These are phyloP conservation scores for Paratinospora sagittata DNA, from an alignment of 164 flowering plant species.

Conservation along the genomic window DNA sequence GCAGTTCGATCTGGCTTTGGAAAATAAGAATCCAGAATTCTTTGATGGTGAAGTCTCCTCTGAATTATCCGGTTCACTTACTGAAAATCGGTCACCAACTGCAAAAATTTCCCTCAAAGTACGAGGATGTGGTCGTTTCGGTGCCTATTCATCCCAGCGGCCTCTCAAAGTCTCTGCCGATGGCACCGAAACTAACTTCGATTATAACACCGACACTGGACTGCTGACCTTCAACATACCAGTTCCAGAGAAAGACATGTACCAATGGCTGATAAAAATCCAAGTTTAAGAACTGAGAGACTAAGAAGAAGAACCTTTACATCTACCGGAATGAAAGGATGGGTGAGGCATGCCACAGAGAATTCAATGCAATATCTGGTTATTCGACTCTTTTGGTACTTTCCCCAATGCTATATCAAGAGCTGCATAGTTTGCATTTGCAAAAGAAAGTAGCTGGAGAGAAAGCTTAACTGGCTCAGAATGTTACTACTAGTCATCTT, in stretches of 20 bases:
- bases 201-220: conserved; percentile 46
- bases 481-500: too few relatives aligned
- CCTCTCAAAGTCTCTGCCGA: conserved; percentile 67
- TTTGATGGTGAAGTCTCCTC: conserved; percentile 43
- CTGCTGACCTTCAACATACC: conserved; percentile 53
- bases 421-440: too few relatives aligned
- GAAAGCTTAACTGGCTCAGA: too few relatives aligned
- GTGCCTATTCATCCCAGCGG: conserved; percentile 67
- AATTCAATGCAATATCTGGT: too few relatives aligned
- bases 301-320: too few relatives aligned
- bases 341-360: background rate
- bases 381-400: too few relatives aligned
- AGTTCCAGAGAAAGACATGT: conserved; percentile 37
- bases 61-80: conserved; percentile 24
- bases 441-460: too few relatives aligned
- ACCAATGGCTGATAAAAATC: conserved; percentile 40
- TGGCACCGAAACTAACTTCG: conserved; percentile 33
- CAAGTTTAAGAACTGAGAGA: conserved; percentile 31
- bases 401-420: too few relatives aligned
- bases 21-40: conserved; percentile 31
- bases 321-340: too few relatives aligned
- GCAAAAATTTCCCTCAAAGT: conserved; percentile 49
- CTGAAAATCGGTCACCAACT: conserved; percentile 34
- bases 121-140: conserved; percentile 79
- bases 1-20: conserved; percentile 33